Conservation (phyloP, 192 early-diverging fungal species). For the Piromyces sp. region DNA sequence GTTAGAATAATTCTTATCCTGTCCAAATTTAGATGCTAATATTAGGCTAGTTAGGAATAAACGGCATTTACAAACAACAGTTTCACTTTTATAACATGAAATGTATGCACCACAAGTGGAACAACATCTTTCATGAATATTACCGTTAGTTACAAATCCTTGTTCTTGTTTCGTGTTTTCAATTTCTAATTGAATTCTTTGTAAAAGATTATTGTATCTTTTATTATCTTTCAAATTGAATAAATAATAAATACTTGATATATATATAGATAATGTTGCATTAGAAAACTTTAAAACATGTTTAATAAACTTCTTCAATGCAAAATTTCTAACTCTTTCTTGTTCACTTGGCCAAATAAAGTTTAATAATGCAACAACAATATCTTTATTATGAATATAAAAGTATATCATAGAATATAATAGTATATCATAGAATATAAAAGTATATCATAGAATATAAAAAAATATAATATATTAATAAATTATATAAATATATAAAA, state of each 20-base stretch:
- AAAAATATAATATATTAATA: neutral
- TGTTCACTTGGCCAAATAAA: neutral
- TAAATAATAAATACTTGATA: neutral
- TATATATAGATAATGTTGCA: neutral
- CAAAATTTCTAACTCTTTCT: neutral
- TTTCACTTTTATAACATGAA: neutral
- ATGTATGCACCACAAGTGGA: neutral
- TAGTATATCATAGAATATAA: neutral
- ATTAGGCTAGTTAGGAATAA: slow-evolving; percentile 73
- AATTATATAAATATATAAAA: too few species aligned
- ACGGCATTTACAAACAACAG: slow-evolving; percentile 40
- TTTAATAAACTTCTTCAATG: neutral
- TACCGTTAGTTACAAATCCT: neutral
- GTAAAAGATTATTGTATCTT: neutral
- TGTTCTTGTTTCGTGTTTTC: neutral
- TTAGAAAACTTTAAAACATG: neutral
- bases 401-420: neutral
- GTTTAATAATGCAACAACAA: neutral
- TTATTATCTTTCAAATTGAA: neutral
- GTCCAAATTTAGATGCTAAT: slow-evolving; percentile 68
- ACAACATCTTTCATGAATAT: neutral
- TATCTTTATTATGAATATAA: neutral
- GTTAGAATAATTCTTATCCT: slow-evolving; percentile 70
- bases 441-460: neutral
- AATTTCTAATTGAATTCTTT: neutral